Evolutionary conservation across 495 filamentous ascomycete genomes (phyloP), one percentile per base, ranked within the genome.

Genomic region (Xylaria venustula): DNA sequence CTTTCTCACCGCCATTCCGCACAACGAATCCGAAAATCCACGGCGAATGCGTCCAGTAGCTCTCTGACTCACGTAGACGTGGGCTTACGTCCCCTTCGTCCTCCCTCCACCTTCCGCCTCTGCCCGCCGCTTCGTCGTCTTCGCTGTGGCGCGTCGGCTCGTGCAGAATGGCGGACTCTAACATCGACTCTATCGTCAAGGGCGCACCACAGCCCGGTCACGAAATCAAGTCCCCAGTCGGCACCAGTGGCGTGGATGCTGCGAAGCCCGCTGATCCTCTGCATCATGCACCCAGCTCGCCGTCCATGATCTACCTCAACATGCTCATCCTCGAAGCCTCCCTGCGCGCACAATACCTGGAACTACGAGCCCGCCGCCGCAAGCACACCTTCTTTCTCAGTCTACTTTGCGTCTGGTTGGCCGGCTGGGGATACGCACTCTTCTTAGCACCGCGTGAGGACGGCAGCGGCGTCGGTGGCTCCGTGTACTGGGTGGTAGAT

Each of bases 261-360:
- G 62, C 60, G 42, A 74, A 82, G 73, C 61, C 83, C 74, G 69
- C 77, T 65, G 90, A 97, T 72, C 93, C 93, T 40, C 80, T 92
- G 48, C 87, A 88, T 57, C 84, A 87, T 41, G 85, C 95, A 28
- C 93, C 94, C 11, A 93, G 89, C 61, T 91, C 93, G 28, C 93
- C 71, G 47, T 91, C 91, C n/a, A 95, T 97, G 77, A 97, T 98
- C 67, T 99, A 98, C 78, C 84, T 98, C 65, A 99, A 99, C 72
- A 89, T 99, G 37, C 81, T 99, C 53, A 93, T 99, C 66, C 88
- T 99, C 70, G 94, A 99, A 74, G 91, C 92, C 49, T 96, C 91
- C 14, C 81, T 99, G 23, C 92, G 94, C 44, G 87, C 89, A 19
- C 94, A 99, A 68, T 98, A 96, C 73, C 84, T 99, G 52, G 86